Percentiles rank a stretch among this genome's conserved stretches.
Conservation (phyloP, 352 stramenopile species). For the Globisporangium carolinianum region DNA sequence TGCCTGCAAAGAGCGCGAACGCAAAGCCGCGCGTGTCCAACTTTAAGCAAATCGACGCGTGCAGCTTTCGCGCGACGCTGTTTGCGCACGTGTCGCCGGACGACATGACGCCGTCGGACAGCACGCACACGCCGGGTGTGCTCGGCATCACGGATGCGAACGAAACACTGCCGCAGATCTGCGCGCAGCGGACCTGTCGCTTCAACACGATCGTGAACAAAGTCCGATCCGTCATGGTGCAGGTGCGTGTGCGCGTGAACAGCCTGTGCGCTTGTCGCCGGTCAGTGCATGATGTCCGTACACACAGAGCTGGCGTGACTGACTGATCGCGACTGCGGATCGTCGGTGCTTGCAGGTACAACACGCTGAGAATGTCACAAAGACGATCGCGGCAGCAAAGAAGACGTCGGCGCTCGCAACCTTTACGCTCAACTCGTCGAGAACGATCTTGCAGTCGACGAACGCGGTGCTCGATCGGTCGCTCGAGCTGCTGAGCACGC, state of each 20-base stretch:
- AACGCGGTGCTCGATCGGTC: conserved; percentile 51
- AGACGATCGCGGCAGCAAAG: conserved; percentile 13
- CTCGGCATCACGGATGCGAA: conserved; percentile 54
- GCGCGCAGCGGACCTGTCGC: conserved; percentile 64
- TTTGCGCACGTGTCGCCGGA: conserved; percentile 36
- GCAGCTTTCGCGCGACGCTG: conserved; percentile 44
- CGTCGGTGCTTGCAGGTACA: too few relatives aligned
- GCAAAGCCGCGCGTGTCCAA: conserved; percentile 35
- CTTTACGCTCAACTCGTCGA: conserved; percentile 46
- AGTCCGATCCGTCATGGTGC: conserved; percentile 37
- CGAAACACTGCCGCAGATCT: conserved; percentile 51
- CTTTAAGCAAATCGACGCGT: conserved; percentile 51
- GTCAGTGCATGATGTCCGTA: too few relatives aligned
- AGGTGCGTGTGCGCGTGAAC: conserved; percentile 20
- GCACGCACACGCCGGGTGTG: conserved; percentile 62
- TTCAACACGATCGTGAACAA: conserved; percentile 44
- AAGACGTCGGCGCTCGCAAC: conserved; percentile 32
- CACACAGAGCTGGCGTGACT: too few relatives aligned
- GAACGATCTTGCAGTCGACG: conserved; percentile 45
- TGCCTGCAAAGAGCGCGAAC: conserved; percentile 33
- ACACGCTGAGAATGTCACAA: too few relatives aligned
- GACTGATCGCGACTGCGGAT: too few relatives aligned
- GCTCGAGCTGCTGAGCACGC: conserved; percentile 39
- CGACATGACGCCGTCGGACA: conserved; percentile 28
- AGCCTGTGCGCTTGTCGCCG: too few relatives aligned